phyloP scores from a whole-genome alignment of 495 filamentous ascomycete species.

The Daldinia grandis region DNA sequence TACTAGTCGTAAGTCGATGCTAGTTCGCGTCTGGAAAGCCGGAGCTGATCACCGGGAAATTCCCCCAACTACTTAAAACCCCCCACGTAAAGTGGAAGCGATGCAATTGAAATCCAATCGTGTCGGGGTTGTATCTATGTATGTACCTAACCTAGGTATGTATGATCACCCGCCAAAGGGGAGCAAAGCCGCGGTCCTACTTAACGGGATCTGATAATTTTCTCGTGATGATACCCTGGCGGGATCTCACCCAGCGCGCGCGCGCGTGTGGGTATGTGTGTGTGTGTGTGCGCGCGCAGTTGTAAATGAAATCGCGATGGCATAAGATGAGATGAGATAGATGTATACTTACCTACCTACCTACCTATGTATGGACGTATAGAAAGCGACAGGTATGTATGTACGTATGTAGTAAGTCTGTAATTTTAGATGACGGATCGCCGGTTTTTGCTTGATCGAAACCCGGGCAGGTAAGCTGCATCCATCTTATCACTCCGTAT shows the following conservation, averaged over 20 bases:
- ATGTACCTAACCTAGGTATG: background rate
- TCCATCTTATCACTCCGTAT: background rate
- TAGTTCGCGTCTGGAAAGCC: constrained; percentile 32
- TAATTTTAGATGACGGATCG: constrained; percentile 16
- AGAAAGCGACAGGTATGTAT: background rate
- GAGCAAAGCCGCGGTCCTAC: constrained; percentile 26
- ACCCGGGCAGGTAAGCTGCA: constrained; percentile 11
- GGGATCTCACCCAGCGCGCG: background rate
- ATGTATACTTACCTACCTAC: too few species aligned
- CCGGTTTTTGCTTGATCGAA: constrained; percentile 27
- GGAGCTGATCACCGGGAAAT: constrained; percentile 16
- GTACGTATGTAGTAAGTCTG: constrained; percentile 5
- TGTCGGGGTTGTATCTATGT: constrained; percentile 14
- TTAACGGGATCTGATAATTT: constrained; percentile 22
- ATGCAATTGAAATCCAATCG: constrained; percentile 23
- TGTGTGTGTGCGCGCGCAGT: background rate
- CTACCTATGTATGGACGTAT: constrained; percentile 1
- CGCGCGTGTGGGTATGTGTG: too few species aligned
- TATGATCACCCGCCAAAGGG: constrained; percentile 15
- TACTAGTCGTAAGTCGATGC: constrained; percentile 5
- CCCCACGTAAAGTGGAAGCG: constrained; percentile 34
- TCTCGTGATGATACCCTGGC: constrained; percentile 4
- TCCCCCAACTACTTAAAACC: background rate
- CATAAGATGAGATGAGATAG: constrained; percentile 10
- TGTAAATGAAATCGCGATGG: constrained; percentile 2